A percentile compares a stretch with the other conserved stretches of the same genome.
Evolutionary conservation across 441 rosid genomes (phyloP).

Genomic region (Populus tomentosa): DNA sequence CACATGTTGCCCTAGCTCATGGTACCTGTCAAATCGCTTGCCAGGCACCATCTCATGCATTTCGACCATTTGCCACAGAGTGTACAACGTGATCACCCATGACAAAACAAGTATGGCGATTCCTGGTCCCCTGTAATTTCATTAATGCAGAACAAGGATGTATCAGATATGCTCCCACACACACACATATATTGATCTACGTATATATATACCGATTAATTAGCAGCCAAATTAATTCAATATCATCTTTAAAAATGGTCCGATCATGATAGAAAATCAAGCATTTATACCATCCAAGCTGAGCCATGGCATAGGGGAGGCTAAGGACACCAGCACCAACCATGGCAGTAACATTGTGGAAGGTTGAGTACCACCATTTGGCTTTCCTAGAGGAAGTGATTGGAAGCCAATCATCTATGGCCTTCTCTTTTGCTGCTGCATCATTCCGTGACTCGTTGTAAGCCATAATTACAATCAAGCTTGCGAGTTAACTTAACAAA

Average conservation of each 20-base stretch:
- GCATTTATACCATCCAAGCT: constrained; percentile 61
- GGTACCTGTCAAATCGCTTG: too few relatives aligned
- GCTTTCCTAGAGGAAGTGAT: too few relatives aligned
- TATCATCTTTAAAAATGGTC: neutral
- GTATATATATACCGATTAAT: neutral
- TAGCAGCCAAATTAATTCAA: neutral
- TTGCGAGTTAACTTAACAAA: neutral
- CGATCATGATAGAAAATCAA: neutral
- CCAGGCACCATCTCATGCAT: too few relatives aligned
- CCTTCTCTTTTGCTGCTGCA: constrained; percentile 22
- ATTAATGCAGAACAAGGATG: neutral
- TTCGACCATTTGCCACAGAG: too few relatives aligned
- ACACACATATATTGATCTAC: neutral
- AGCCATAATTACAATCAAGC: neutral
- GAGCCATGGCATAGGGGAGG: constrained; percentile 38
- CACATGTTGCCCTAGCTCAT: too few relatives aligned
- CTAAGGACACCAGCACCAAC: too few relatives aligned
- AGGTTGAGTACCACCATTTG: too few relatives aligned
- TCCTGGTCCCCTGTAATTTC: constrained; percentile 56
- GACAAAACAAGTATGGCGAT: too few relatives aligned
- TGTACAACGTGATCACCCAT: too few relatives aligned
- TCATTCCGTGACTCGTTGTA: neutral
- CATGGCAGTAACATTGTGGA: too few relatives aligned
- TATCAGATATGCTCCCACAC: neutral
- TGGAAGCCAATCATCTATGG: too few relatives aligned